Evolutionary conservation across 1,284 basidiomycete species (phyloP), one percentile per base, ranked within the genome.

Genomic region (Anthracocystis panici-leucophaei): DNA sequence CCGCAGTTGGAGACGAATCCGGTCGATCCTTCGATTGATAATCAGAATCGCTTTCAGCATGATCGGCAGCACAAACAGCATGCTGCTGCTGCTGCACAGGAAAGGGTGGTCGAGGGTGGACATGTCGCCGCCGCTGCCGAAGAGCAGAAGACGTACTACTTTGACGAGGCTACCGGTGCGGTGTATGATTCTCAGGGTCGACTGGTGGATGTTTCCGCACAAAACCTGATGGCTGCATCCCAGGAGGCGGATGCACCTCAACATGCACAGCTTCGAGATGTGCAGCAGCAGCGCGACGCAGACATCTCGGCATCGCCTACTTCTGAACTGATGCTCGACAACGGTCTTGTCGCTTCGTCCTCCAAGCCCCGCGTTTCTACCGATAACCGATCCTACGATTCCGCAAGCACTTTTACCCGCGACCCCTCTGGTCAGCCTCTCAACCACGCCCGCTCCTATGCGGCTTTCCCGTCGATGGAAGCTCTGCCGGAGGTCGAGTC

Each of bases 131-230:
- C 48, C 18, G n/a, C n/a, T n/a, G n/a, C n/a, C n/a, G n/a, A n/a
- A n/a, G 38, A 59, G 11, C 59, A 81, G 11, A 75, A 81, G 60
- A 78, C 78, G 20, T 82, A 75, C 64, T 82, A 82, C 67, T 80
- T 70, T 48, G 81, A 82, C 46, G 76, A 82, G 45, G 74, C 76
- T 9, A 82, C 81, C 21, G 81, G 81, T 12, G 79, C 78, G 4
- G 78, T 82, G 14, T 82, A 82, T 40, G 81, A 82, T 35, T 62
- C 76, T 0, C 73, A 77, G 45, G 81, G 81, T 40, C 53, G 76
- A 14, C 70, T 80, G 16, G 81, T 82, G 25, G 60, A 81, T 41
- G 73, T 81, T 45, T 73, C 72, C 29, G 61, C 61, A 1, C 67
- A 69, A 11, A 64, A 48, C 25, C 35, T 69, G 7, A 57, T 53